phyloP scores from a whole-genome alignment of 495 filamentous ascomycete species.

The Tuber aestivum region DNA sequence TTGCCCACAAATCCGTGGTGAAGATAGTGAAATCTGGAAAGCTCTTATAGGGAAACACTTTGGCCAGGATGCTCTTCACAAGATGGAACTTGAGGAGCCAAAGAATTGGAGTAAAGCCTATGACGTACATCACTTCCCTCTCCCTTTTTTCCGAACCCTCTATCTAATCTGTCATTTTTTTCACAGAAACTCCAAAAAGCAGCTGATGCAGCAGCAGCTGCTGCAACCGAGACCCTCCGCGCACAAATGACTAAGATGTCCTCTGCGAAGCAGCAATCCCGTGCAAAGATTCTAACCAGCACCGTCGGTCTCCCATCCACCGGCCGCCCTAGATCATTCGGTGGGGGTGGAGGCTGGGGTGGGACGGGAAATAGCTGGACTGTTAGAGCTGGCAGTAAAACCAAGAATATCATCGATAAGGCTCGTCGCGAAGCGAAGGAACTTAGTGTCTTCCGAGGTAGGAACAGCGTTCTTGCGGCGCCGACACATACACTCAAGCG shows the following conservation, averaged over 20 bases:
- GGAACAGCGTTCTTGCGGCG: constrained; percentile 30
- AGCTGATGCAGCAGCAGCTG: constrained; percentile 12
- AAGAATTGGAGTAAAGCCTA: constrained; percentile 63
- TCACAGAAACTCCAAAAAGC: constrained; percentile 23
- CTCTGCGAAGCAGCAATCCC: constrained; percentile 22
- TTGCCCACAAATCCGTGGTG: constrained; percentile 59
- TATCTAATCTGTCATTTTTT: neutral
- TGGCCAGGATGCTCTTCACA: constrained; percentile 54
- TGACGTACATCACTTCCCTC: constrained; percentile 10
- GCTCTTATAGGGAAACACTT: constrained; percentile 61
- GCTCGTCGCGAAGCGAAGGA: constrained; percentile 38
- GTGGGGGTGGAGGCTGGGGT: constrained; percentile 34
- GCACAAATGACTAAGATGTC: constrained; percentile 28
- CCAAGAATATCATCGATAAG: constrained; percentile 39
- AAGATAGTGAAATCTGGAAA: constrained; percentile 61
- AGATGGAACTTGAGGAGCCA: constrained; percentile 52
- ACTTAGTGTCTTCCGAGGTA: constrained; percentile 25
- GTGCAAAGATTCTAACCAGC: constrained; percentile 26
- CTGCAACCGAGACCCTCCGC: constrained; percentile 24
- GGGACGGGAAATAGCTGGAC: constrained; percentile 21
- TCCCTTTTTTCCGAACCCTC: neutral
- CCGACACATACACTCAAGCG: constrained; percentile 27
- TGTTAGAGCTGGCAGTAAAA: constrained; percentile 36
- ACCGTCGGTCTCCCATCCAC: constrained; percentile 28
- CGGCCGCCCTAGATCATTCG: constrained; percentile 5